These are phyloP conservation scores for Setomelanomma holmii DNA, from an alignment of 2,329 filamentous ascomycete genomes.

Conservation along the genomic window DNA sequence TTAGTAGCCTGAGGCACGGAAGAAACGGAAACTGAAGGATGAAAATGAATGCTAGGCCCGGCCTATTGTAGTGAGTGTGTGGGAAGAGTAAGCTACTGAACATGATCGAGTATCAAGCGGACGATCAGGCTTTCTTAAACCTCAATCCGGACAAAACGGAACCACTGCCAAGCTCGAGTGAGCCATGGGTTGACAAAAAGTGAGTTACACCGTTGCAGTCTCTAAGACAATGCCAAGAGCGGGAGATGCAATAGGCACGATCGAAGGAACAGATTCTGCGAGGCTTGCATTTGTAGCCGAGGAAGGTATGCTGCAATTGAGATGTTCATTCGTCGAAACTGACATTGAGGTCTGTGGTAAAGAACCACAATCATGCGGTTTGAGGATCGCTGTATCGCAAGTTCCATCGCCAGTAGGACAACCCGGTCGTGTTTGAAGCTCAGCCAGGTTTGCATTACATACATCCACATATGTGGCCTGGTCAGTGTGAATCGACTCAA, in stretches of 20 bases:
- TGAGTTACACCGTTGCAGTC: background rate
- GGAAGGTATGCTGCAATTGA: constrained; percentile 5
- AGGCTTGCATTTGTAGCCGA: constrained; percentile 4
- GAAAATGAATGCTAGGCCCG: background rate
- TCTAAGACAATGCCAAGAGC: constrained; percentile 5
- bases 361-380: background rate
- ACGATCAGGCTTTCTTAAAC: background rate
- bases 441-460: no score
- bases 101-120: background rate
- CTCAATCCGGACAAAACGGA: background rate
- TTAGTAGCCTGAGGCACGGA: background rate
- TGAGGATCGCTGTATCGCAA: background rate
- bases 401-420: no score
- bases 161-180: background rate
- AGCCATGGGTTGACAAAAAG: background rate
- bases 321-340: constrained; percentile 6
- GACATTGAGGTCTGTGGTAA: background rate
- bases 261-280: background rate
- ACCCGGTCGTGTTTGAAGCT: no score
- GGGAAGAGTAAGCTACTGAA: background rate
- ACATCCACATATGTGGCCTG: background rate
- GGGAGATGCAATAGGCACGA: background rate
- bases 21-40: background rate
- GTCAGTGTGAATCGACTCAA: background rate
- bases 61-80: background rate